Conservation (phyloP, 345 rosid genomes). For the Sisymbrium irio region DNA sequence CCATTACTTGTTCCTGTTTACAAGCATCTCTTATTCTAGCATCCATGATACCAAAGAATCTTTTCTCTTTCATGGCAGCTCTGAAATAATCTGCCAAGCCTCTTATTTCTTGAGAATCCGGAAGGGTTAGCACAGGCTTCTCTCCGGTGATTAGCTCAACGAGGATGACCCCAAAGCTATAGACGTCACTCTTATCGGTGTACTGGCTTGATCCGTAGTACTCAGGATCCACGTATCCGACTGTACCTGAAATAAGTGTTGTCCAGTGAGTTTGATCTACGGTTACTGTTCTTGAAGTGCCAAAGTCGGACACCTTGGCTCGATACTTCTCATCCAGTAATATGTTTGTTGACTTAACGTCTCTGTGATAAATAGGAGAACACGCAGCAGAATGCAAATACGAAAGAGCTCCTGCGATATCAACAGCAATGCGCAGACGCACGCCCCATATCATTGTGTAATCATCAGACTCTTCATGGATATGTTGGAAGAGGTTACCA, state of each 20-base stretch:
- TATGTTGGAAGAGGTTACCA: conserved; percentile 1
- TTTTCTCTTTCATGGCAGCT: conserved; percentile 1
- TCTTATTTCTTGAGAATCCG: background rate
- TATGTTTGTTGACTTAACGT: conserved; percentile 8
- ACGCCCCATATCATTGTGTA: conserved; percentile 1
- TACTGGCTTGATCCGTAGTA: conserved; percentile 10
- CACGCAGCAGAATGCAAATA: background rate
- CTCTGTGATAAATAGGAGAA: conserved; percentile 5
- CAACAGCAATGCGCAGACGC: conserved; percentile 16
- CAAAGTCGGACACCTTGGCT: background rate
- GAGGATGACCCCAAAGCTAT: conserved; percentile 9
- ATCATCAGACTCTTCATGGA: conserved; percentile 2
- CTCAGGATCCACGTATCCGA: conserved; percentile 27
- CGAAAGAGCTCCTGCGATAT: conserved; percentile 23
- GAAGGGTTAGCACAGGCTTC: background rate
- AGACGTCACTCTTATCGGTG: background rate
- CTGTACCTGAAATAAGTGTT: conserved; percentile 1
- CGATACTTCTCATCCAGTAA: conserved; percentile 3
- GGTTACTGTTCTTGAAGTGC: conserved; percentile 7
- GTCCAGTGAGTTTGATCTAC: conserved; percentile 11
- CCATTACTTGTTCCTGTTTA: conserved; percentile 10
- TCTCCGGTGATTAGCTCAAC: background rate
- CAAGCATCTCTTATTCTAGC: conserved; percentile 5
- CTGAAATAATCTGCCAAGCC: conserved; percentile 3
- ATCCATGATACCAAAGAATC: background rate